Evolutionary conservation across 331 rosid species (phyloP), one percentile per base, ranked within the genome.

Genomic region (Rosa hybrid): DNA sequence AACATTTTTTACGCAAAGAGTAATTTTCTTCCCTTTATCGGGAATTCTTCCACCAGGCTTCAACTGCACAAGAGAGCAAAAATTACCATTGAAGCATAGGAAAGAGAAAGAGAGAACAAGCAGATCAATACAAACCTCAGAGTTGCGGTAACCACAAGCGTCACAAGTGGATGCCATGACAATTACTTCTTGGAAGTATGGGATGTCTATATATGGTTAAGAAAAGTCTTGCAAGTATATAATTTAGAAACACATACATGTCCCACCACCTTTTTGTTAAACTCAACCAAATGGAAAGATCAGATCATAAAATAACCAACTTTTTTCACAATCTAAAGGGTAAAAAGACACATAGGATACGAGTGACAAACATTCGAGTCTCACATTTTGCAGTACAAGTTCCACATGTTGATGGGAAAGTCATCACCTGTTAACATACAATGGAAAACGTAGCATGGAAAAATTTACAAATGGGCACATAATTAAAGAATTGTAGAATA

Each of bases 131-230:
- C 67, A 82, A 87, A 95, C 99, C 99, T 95, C 98, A 78, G 99
- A 95, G 90, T 83, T 95, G 82, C 99, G 98, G 85, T 95, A 93
- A 84, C 98, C 99, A 67, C 99, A 95, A 20, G 85, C 49, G 63
- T 95, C 99, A 83, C 99, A 95, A 20, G 97, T 93, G 77, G 98
- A 88, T 68, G 99, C 99, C 98, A 95, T 95, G 77, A 93, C 98
- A 0, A 95, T 91, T 71, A 93, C 99, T 90, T 95, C 94, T 87
- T 93, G 94, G 84, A 95, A 95, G 81, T 95, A 95, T 38, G 99
- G 99, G 86, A 95, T 95, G 21, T 95, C 98, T 95, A 76, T 54
- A 60, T 5, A 53, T 57, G 45, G 87, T 93, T 81, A 91, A 89
- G 97, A 86, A 78, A 82, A 74, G 69, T 69, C n/a, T 69, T 59